Base-by-base conservation (phyloP, 768 basidiomycete species). In the Pleurotus tuber-regium region DNA sequence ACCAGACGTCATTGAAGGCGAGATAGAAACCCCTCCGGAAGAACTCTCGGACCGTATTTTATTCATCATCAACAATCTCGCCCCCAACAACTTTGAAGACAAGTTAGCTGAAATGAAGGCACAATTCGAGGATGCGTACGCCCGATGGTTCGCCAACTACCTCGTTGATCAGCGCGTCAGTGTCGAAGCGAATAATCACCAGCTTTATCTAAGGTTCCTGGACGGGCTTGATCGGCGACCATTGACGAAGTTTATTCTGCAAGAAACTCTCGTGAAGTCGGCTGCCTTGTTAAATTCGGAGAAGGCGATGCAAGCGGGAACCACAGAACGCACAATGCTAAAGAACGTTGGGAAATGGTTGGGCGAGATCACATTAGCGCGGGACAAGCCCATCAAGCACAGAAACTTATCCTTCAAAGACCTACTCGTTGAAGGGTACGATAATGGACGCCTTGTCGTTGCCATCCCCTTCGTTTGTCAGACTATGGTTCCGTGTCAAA, bases 391-490 rank as follows among this genome's bases (percentile, higher is more conserved):
- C 1, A 92, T 99, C 73, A 89, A 83, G 62, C 85, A 93, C 77
- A 89, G 86, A 66, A 93, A 97, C 60, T 70, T 99, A 23, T 92
- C 95, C 10, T 91, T 98, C 80, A 99, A 98, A 70, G 96, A 99
- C 58, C 76, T 99, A n/a, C 80, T 99, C 18, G 74, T 98, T 28
- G 92, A 99, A 69, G 97, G 95, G 2, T 97, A 90, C 65, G 96
- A 98, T 60, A 90, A 79, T 54, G 88, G 90, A 41, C 85, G 95
- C 33, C 76, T 98, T 29, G 82, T 95, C 41, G 91, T 98, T 18
- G 93, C 94, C 8, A 97, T 99, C 52, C 93, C 97, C 0, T 99
- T 98, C 66, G 92, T 98, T 30, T 98, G 96, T 83, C 97, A 97
- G 69, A 89, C 93, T 1, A 80, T 99, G 40, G 91, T 94, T 64